Evolutionary conservation across 805 yeast genomes (phyloP).

Genomic region (Candida insectorum): DNA sequence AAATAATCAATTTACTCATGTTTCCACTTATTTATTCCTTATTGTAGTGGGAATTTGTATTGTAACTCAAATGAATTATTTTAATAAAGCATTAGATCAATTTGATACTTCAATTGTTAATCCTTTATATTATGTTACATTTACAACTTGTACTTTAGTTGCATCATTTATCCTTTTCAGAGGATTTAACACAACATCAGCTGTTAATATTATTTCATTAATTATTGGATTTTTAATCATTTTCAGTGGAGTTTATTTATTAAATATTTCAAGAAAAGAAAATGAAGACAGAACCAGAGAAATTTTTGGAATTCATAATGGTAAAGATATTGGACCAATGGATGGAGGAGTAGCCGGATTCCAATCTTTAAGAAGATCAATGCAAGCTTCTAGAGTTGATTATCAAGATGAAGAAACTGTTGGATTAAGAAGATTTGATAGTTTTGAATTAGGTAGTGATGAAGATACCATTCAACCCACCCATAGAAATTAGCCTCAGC

Average conservation of each 20-base stretch:
- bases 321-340: constrained; percentile 58
- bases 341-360: constrained; percentile 80
- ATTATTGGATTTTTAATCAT: constrained; percentile 84
- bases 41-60: constrained; percentile 77
- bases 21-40: constrained; percentile 79
- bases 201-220: constrained; percentile 75
- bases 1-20: constrained; percentile 81
- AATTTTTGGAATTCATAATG: constrained; percentile 57
- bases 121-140: constrained; percentile 86
- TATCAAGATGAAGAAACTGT: constrained; percentile 44
- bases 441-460: constrained; percentile 51
- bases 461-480: constrained; percentile 18
- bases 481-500: constrained; percentile 4
- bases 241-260: constrained; percentile 80
- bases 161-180: constrained; percentile 84
- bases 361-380: constrained; percentile 68
- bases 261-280: constrained; percentile 71
- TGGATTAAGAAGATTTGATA: constrained; percentile 58
- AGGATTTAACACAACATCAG: constrained; percentile 81
- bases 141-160: constrained; percentile 80
- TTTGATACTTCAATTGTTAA: constrained; percentile 90
- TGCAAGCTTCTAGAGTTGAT: constrained; percentile 54
- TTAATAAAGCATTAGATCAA: constrained; percentile 90
- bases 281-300: constrained; percentile 51
- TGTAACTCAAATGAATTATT: constrained; percentile 87